Base-by-base conservation (phyloP, 2,329 filamentous ascomycete species). In the Ophiostoma triangulosporum region DNA sequence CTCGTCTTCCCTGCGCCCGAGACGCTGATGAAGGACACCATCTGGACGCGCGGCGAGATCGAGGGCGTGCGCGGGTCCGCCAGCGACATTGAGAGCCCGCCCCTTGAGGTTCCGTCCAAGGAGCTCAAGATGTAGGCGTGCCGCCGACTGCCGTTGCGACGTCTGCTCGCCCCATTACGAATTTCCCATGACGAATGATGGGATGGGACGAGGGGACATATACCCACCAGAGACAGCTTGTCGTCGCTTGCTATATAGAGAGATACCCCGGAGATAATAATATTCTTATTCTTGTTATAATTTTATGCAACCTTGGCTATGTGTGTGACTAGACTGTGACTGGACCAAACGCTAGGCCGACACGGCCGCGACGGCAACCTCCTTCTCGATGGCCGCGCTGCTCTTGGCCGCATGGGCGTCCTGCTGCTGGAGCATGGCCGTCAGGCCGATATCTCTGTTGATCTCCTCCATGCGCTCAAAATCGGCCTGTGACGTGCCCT, bases 381-480 rank as follows among this genome's bases (percentile, higher is more conserved):
- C 17, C 24, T 48, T 33, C 17, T 48, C 29, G n/a, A 48, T 15
- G 5, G 46, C 24, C 12, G 43, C 43, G 14, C 6, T 9, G 43
- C 26, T 27, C 24, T 27, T 46, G 43, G 26, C 24, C 15, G 43
- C 15, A 22, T 11, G 6, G 31, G 31, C 9, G 15, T 52, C 29
- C 12, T 43, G 38, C 12, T 40, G 36, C 20, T 52, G 61, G 12
- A 73, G 60, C 57, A 73, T 64, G n/a, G 65, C 64, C 1, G 64
- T 70, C 2, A 87, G 68, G 0, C 84, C 84, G 57, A 88, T 80
- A 60, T 86, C 83, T 31, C 70, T 68, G 63, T 86, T 83, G 61
- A 88, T 86, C 64, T 84, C 78, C n/a, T 74, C 74, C 81, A 87
- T 87, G 27, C 84, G 75, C 66, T 84, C 80, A 52, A 76, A 73